A percentile compares a stretch with the other conserved stretches of the same genome.
Evolutionary conservation across 768 basidiomycete species (phyloP).

Genomic region (Pleurotus cornucopiae): DNA sequence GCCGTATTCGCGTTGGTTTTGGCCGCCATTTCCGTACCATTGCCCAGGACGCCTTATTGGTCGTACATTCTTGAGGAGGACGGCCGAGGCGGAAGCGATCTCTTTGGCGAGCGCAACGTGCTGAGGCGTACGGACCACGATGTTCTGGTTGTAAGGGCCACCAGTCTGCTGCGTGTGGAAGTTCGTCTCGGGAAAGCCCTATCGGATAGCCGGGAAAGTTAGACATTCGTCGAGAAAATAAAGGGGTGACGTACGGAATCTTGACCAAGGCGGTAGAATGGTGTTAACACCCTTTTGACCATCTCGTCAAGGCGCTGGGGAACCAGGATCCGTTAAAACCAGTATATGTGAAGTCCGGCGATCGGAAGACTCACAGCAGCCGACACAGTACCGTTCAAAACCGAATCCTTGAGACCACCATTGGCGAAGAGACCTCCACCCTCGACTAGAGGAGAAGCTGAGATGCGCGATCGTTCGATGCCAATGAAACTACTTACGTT

Average conservation of each 20-base stretch:
- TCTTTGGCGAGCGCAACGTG: constrained; percentile 66
- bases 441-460: neutral
- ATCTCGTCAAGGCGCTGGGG: neutral
- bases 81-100: constrained; percentile 70
- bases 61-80: constrained; percentile 53
- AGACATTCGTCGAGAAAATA: neutral
- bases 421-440: constrained; percentile 6
- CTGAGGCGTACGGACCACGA: constrained; percentile 54
- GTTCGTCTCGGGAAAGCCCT: constrained; percentile 6
- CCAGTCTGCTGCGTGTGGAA: constrained; percentile 2
- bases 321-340: too few relatives aligned
- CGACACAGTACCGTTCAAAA: constrained; percentile 1
- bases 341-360: too few relatives aligned
- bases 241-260: constrained; percentile 39
- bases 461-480: too few relatives aligned
- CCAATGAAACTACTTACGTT: neutral
- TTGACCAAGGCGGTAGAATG: constrained; percentile 66
- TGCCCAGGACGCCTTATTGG: neutral
- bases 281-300: constrained; percentile 70
- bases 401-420: neutral
- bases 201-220: too few relatives aligned
- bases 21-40: neutral
- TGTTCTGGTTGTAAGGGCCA: constrained; percentile 24
- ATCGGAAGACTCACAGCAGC: neutral
- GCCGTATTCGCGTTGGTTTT: neutral